phyloP scores from a whole-genome alignment of 352 stramenopile genomes.

The Peronospora destructor region DNA sequence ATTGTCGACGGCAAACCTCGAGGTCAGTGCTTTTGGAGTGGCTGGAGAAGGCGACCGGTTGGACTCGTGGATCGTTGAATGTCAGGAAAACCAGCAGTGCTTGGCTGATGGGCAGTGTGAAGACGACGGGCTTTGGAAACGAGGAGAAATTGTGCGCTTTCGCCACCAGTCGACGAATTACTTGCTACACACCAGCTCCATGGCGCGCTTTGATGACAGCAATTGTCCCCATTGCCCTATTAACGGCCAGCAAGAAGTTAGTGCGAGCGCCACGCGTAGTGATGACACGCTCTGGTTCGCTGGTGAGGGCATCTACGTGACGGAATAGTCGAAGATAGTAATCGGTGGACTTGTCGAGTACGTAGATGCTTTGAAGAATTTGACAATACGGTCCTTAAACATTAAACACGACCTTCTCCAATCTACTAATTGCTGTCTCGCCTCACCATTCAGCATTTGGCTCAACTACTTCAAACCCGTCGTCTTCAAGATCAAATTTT shows the following conservation, averaged over 20 bases:
- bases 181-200: constrained; percentile 44
- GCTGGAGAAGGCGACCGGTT: constrained; percentile 62
- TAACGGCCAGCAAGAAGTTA: constrained; percentile 83
- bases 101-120: constrained; percentile 58
- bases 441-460: constrained; percentile 1
- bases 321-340: constrained; percentile 25
- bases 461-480: constrained; percentile 76
- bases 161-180: constrained; percentile 47
- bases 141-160: constrained; percentile 62
- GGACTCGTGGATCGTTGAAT: constrained; percentile 77
- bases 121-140: constrained; percentile 70
- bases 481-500: constrained; percentile 72
- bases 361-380: constrained; percentile 1
- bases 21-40: constrained; percentile 78
- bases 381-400: constrained; percentile 14
- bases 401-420: constrained; percentile 21
- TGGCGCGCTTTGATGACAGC: constrained; percentile 59
- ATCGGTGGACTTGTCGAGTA: neutral
- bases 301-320: constrained; percentile 77
- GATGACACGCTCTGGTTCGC: constrained; percentile 70
- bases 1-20: constrained; percentile 47
- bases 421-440: constrained; percentile 2
- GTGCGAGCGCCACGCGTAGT: constrained; percentile 37
- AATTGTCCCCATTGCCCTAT: constrained; percentile 81
- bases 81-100: constrained; percentile 65